These are phyloP conservation scores for Tephrocybe rancida DNA, from an alignment of 768 basidiomycete genomes.

Conservation along the genomic window DNA sequence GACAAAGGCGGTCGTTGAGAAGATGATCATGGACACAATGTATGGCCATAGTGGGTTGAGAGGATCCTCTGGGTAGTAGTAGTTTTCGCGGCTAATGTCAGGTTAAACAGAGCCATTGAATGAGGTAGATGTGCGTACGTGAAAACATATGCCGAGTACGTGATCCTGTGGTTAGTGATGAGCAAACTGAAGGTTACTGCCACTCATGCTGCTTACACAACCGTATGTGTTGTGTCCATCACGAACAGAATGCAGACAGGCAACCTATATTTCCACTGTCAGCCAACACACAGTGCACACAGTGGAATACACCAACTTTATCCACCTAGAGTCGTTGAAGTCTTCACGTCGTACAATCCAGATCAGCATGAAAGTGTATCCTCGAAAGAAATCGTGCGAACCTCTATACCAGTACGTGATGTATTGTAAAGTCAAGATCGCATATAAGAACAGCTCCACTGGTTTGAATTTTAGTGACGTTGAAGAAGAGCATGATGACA, in stretches of 20 bases:
- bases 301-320: background rate
- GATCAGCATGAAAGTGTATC: background rate
- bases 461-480: background rate
- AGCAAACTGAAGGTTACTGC: background rate
- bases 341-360: background rate
- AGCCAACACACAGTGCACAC: background rate
- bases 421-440: background rate
- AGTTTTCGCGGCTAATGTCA: background rate
- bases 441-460: background rate
- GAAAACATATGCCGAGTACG: background rate
- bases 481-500: background rate
- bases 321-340: slow-evolving; percentile 4
- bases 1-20: slow-evolving; percentile 1
- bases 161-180: background rate
- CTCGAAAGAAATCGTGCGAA: background rate
- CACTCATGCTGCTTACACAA: background rate
- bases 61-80: background rate
- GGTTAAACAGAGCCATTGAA: background rate
- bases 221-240: slow-evolving; percentile 1
- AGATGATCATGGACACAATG: background rate
- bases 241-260: background rate
- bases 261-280: background rate
- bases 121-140: background rate
- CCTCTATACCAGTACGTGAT: background rate
- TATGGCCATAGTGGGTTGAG: background rate